Conservation (phyloP, 768 basidiomycete species). For the Lentinula detonsa region DNA sequence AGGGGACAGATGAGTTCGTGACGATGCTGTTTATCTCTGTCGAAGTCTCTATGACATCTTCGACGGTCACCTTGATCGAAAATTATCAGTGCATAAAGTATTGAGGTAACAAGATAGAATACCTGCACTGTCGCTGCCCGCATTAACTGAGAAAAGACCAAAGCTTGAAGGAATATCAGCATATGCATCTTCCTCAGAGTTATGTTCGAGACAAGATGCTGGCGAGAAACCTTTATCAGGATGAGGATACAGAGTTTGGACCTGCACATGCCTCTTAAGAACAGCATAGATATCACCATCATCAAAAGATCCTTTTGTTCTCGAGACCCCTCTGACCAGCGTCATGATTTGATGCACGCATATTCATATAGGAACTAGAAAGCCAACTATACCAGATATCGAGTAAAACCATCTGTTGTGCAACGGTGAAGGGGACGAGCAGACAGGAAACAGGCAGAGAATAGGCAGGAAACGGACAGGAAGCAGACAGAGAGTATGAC, state of each 20-base stretch:
- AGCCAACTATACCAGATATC: too few species aligned
- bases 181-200: not conserved
- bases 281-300: constrained; percentile 15
- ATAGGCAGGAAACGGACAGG: not conserved
- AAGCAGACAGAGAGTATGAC: not conserved
- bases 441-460: not conserved
- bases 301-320: not conserved
- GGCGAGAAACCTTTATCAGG: not conserved
- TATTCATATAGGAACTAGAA: not conserved
- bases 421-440: too few species aligned
- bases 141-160: not conserved
- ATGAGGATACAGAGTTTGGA: too few species aligned
- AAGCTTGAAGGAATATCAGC: not conserved
- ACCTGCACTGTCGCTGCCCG: not conserved
- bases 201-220: not conserved
- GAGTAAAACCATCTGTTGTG: too few species aligned
- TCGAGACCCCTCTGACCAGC: not conserved
- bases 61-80: not conserved
- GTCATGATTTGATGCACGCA: not conserved
- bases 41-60: not conserved
- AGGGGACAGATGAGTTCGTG: not conserved
- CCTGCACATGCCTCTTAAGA: not conserved
- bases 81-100: not conserved
- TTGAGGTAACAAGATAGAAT: not conserved
- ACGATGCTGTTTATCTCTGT: not conserved